Base-by-base conservation (phyloP, 352 stramenopile species). In the Ochromonadaceae sp. region DNA sequence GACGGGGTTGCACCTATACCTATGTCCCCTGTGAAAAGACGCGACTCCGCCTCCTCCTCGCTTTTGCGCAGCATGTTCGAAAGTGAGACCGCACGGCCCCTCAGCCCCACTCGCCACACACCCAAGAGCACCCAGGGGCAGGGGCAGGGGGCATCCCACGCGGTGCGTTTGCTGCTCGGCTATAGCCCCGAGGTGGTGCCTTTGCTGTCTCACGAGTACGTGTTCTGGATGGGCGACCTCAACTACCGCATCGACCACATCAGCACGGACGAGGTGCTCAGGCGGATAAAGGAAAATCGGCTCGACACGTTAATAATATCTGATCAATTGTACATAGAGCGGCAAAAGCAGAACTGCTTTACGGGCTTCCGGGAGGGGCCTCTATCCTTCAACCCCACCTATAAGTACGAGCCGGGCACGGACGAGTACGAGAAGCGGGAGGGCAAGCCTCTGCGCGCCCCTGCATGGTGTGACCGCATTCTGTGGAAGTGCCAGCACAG, bases 381-480 rank as follows among this genome's bases (percentile, higher is more conserved):
- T 40, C 20, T 68, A 35, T 40, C 17, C 20, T 68, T 68, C 58
- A 17, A 32, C 12, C 62, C 62, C 17, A 67, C 62, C 14, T 68
- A 67, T 43, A 68, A 68, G 41, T 68, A 41, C 68, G 85, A 98
- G 67, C 83, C 88, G 2, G 90, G 88, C 0, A 97, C 89, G 12
- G 86, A 88, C 50, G 61, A 83, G 17, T 99, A 98, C 70, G 95
- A 99, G 68, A 84, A 92, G 55, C 79, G 94, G 1, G 90, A 90
- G 0, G 93, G 99, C 56, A 99, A 99, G 77, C 99, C 98, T 69
- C 68, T 98, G 0, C 82, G 94, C n/a, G 91, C 92, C 1, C 95
- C 95, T 0, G 94, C 93, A 5, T 99, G 93, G 93, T 95, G 83
- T 67, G 84, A 91, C 74, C 80, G 83, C 53, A 80, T 92, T 53